Conservation (phyloP, 179 eudicot genomes). For the Silene vulgaris region DNA sequence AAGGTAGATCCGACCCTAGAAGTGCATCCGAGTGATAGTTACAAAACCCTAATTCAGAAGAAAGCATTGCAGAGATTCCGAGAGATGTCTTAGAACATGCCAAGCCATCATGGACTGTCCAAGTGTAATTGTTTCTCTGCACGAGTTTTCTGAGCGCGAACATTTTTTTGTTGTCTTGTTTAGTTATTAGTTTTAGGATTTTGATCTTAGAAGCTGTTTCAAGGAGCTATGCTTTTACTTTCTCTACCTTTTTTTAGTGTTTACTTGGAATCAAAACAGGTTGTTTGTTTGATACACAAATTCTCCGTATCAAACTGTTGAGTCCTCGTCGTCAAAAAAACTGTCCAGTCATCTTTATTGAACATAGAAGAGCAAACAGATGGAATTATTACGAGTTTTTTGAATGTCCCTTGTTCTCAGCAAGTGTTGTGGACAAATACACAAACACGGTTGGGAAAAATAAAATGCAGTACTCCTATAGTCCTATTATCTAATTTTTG, state of each 20-base stretch:
- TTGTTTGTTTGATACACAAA: neutral
- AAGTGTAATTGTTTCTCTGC: neutral
- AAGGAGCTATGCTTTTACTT: neutral
- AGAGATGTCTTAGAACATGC: slow-evolving; percentile 58
- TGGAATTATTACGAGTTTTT: neutral
- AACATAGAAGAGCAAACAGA: neutral
- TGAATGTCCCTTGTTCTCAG: no score
- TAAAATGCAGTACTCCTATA: no score
- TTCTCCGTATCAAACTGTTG: neutral
- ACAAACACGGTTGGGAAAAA: no score
- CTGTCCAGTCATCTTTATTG: no score
- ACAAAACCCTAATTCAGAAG: slow-evolving; percentile 87
- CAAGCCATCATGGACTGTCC: neutral
- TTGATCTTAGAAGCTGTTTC: neutral
- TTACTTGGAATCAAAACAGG: neutral
- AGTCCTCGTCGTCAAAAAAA: neutral
- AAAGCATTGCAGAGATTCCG: slow-evolving; percentile 92
- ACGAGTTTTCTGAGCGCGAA: neutral
- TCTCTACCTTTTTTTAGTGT: neutral
- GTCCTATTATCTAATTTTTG: no score
- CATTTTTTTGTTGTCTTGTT: no score
- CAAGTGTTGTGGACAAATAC: no score
- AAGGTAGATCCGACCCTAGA: slow-evolving; percentile 75
- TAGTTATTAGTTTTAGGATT: neutral
- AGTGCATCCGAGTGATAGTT: slow-evolving; percentile 94